A percentile compares a stretch with the other conserved stretches of the same genome.
Conservation (phyloP, 768 basidiomycete genomes). For the Suillus discolor region DNA sequence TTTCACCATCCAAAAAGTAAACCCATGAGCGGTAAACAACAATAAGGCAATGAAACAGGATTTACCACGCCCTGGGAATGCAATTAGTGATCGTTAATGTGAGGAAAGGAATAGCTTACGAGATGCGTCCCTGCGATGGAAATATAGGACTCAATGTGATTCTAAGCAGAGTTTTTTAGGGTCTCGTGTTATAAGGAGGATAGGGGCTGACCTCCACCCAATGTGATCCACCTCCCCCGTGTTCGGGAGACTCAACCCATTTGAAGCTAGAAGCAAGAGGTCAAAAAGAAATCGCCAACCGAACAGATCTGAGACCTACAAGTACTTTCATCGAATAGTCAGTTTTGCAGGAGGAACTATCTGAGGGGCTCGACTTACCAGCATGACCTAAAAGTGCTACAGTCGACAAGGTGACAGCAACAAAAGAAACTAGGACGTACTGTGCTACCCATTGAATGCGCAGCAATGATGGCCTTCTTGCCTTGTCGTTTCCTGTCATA, state of each 20-base stretch:
- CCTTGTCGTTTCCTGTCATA: slow-evolving; percentile 59
- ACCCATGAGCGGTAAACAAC: not conserved
- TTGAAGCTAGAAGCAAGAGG: slow-evolving; percentile 61
- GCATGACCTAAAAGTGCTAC: slow-evolving; percentile 44
- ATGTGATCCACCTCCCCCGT: slow-evolving; percentile 77
- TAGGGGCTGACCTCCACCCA: slow-evolving; percentile 82
- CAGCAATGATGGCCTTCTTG: slow-evolving; percentile 80
- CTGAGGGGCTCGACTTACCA: slow-evolving; percentile 35
- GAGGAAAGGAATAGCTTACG: slow-evolving; percentile 41
- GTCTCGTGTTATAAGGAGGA: not conserved
- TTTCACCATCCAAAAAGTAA: slow-evolving; percentile 28
- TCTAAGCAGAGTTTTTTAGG: slow-evolving; percentile 38
- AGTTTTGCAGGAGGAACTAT: slow-evolving; percentile 10
- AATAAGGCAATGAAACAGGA: not conserved
- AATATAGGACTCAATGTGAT: slow-evolving; percentile 84
- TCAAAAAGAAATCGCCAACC: slow-evolving; percentile 10
- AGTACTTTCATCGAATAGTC: slow-evolving; percentile 58
- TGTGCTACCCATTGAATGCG: slow-evolving; percentile 86
- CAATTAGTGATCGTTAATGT: slow-evolving; percentile 6
- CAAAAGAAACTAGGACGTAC: slow-evolving; percentile 42
- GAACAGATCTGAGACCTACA: slow-evolving; percentile 52
- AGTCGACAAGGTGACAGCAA: slow-evolving; percentile 43
- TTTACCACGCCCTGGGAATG: slow-evolving; percentile 69
- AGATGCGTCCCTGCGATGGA: slow-evolving; percentile 87
- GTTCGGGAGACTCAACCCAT: slow-evolving; percentile 91